A percentile compares a stretch with the other conserved stretches of the same genome.
phyloP scores from a whole-genome alignment of 1,139 yeast genomes.

The Kurtzmaniella quercitrusa region DNA sequence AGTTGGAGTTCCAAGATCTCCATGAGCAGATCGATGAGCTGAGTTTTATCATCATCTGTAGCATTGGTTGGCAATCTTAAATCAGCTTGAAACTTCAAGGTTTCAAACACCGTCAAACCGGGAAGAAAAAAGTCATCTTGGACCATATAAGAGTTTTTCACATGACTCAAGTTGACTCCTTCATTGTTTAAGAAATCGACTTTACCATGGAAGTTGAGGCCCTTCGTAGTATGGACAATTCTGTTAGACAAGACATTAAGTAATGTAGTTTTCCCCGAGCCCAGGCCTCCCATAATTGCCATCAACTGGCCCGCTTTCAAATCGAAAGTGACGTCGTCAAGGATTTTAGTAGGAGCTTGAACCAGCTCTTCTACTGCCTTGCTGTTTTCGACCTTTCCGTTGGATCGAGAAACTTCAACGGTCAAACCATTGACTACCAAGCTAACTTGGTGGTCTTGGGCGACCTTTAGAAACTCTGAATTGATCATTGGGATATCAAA shows the following conservation, averaged over 20 bases:
- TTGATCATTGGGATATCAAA: conserved; percentile 1
- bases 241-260: conserved; percentile 69
- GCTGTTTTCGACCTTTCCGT: conserved; percentile 3
- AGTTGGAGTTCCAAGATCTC: conserved; percentile 59
- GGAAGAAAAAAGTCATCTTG: conserved; percentile 77
- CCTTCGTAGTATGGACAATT: conserved; percentile 33
- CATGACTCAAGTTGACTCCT: conserved; percentile 12
- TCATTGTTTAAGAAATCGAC: conserved; percentile 14
- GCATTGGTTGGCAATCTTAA: conserved; percentile 48
- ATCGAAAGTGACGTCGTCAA: conserved; percentile 49
- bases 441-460: conserved; percentile 22
- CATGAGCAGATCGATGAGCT: conserved; percentile 56
- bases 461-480: conserved; percentile 6
- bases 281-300: conserved; percentile 83
- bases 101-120: conserved; percentile 67
- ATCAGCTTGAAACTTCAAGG: conserved; percentile 66
- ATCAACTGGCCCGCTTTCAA: conserved; percentile 49
- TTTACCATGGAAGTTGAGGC: conserved; percentile 28
- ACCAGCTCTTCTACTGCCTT: conserved; percentile 8
- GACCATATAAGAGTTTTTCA: conserved; percentile 64
- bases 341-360: conserved; percentile 14
- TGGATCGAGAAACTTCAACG: conserved; percentile 21
- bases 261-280: conserved; percentile 82
- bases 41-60: conserved; percentile 34
- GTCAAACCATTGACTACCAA: conserved; percentile 26